A percentile compares a stretch with the other conserved stretches of the same genome.
Evolutionary conservation across 169 alveolate species (phyloP).

Genomic region (Amoebophrya sp.): DNA sequence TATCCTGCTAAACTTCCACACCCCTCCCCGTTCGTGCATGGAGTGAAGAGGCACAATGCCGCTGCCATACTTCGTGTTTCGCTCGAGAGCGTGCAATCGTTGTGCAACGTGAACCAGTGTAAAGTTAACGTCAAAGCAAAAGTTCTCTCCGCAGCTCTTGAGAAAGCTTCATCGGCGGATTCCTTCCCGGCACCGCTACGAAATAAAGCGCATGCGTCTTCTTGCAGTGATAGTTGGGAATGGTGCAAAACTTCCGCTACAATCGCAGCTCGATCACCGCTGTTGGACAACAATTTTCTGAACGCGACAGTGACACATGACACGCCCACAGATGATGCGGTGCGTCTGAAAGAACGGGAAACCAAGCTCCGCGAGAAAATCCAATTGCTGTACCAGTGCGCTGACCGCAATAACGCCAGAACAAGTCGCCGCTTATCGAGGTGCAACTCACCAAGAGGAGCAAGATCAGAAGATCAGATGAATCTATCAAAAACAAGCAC

Average conservation of each 20-base stretch:
- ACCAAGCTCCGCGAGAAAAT: not conserved
- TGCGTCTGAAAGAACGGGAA: not conserved
- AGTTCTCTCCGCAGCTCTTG: too few species aligned
- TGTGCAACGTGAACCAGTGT: not conserved
- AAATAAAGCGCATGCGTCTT: too few species aligned
- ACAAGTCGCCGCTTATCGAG: not conserved
- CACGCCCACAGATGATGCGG: not conserved
- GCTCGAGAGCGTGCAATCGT: not conserved
- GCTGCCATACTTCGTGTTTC: not conserved
- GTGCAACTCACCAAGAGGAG: not conserved
- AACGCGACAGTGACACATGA: not conserved
- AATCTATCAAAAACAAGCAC: not conserved
- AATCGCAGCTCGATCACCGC: not conserved
- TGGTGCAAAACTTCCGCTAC: too few species aligned
- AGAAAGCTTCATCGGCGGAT: too few species aligned
- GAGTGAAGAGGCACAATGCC: too few species aligned
- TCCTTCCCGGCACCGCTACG: too few species aligned
- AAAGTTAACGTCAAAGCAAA: not conserved
- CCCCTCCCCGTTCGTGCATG: too few species aligned
- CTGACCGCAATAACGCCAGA: too few species aligned
- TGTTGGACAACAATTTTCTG: conserved; percentile 6
- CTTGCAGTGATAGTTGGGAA: too few species aligned
- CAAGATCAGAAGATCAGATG: not conserved
- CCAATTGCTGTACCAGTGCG: not conserved
- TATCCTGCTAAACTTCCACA: too few species aligned